These are phyloP conservation scores for Mycena chlorophos DNA, from an alignment of 768 basidiomycete genomes.

Conservation along the genomic window DNA sequence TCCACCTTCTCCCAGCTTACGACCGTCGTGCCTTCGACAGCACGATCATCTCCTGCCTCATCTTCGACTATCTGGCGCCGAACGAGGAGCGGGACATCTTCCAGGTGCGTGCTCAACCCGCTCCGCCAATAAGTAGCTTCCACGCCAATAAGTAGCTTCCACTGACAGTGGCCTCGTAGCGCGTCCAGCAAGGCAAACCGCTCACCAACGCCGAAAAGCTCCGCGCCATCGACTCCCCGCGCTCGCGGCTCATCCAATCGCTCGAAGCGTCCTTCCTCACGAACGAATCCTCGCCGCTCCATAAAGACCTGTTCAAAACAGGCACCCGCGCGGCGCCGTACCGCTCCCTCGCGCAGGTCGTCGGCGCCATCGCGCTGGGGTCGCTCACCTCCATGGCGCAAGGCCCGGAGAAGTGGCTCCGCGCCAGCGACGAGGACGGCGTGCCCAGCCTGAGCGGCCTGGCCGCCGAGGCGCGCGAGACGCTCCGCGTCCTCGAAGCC, in stretches of 20 bases:
- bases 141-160: neutral
- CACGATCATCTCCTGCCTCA: neutral
- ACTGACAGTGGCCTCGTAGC: neutral
- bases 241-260: neutral
- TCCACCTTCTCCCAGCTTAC: neutral
- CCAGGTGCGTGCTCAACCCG: neutral
- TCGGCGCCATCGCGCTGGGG: neutral
- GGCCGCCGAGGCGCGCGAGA: neutral
- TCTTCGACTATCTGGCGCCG: neutral
- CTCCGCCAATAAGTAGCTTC: neutral
- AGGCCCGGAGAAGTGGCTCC: neutral
- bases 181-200: neutral
- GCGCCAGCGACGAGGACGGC: neutral
- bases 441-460: neutral
- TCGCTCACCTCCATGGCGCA: neutral
- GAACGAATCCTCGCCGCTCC: neutral
- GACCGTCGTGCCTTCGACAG: neutral
- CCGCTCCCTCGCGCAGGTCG: neutral
- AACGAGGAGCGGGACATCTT: neutral
- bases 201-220: neutral
- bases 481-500: neutral
- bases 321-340: neutral
- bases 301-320: neutral
- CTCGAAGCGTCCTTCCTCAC: neutral
- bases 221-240: neutral